Conservation (phyloP, 176 grass and related monocot species). For the Dactylis glomerata region DNA sequence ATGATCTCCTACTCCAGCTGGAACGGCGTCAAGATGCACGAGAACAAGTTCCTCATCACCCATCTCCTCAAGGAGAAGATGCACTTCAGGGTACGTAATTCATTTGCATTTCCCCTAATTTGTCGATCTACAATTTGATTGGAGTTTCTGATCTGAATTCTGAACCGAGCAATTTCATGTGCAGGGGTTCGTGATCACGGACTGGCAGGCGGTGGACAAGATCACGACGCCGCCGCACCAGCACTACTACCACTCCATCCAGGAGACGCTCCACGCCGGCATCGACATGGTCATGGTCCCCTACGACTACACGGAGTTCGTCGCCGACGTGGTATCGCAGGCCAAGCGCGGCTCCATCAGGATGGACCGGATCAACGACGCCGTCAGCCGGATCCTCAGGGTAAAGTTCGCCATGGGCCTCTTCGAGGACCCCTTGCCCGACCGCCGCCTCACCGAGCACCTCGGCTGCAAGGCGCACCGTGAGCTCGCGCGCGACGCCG, state of each 20-base stretch:
- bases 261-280: conserved; percentile 65
- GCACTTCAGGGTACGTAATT: conserved; percentile 48
- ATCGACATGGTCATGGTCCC: conserved; percentile 94
- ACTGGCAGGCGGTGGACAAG: conserved; percentile 78
- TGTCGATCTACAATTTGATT: neutral
- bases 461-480: conserved; percentile 69
- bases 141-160: neutral
- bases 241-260: conserved; percentile 75
- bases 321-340: conserved; percentile 34
- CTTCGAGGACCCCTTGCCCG: conserved; percentile 73
- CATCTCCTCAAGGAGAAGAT: conserved; percentile 68
- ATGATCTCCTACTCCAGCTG: conserved; percentile 90
- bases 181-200: conserved; percentile 78
- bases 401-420: conserved; percentile 90
- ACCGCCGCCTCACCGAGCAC: conserved; percentile 44
- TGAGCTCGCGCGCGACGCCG: conserved; percentile 51
- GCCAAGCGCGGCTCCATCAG: conserved; percentile 42
- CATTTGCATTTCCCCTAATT: neutral
- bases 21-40: conserved; percentile 91
- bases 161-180: neutral
- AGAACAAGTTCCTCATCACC: conserved; percentile 68
- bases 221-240: conserved; percentile 50
- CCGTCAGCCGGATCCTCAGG: conserved; percentile 72
- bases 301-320: conserved; percentile 62
- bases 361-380: conserved; percentile 67